phyloP scores from a whole-genome alignment of 2,329 filamentous ascomycete species.

The Xylariales sp. region DNA sequence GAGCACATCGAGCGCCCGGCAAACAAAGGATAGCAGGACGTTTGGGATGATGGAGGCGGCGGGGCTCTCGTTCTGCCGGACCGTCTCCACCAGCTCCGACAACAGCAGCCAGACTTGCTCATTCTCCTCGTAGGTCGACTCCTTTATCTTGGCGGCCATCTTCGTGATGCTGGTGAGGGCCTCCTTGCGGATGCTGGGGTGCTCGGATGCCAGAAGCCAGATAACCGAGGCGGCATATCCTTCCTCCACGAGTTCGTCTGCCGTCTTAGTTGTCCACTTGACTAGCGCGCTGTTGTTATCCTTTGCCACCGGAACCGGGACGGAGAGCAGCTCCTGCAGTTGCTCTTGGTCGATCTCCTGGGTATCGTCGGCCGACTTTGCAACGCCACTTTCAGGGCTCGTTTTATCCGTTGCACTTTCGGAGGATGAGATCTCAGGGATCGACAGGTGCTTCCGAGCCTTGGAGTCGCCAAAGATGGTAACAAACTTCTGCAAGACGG shows the following conservation, averaged over 20 bases:
- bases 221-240: conserved; percentile 67
- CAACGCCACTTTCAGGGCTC: background rate
- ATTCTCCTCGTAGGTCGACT: conserved; percentile 69
- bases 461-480: conserved; percentile 29
- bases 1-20: conserved; percentile 64
- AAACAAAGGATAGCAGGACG: conserved; percentile 71
- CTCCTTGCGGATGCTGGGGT: conserved; percentile 74
- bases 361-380: conserved; percentile 5
- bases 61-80: conserved; percentile 34
- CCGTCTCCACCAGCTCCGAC: conserved; percentile 76
- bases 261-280: conserved; percentile 71
- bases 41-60: conserved; percentile 54
- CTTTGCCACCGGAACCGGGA: conserved; percentile 38
- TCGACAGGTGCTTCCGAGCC: conserved; percentile 24
- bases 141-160: conserved; percentile 57
- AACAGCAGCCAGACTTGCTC: conserved; percentile 76
- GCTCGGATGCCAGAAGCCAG: conserved; percentile 69
- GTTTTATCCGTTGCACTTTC: conserved; percentile 2
- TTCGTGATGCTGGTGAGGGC: conserved; percentile 67
- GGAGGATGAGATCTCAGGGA: conserved; percentile 10
- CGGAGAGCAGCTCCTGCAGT: conserved; percentile 48
- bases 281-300: conserved; percentile 55
- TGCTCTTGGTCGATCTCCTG: conserved; percentile 32
- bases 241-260: conserved; percentile 76
- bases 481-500: conserved; percentile 37